Evolutionary conservation across 805 yeast species (phyloP).

Genomic region (Candida berthetii): DNA sequence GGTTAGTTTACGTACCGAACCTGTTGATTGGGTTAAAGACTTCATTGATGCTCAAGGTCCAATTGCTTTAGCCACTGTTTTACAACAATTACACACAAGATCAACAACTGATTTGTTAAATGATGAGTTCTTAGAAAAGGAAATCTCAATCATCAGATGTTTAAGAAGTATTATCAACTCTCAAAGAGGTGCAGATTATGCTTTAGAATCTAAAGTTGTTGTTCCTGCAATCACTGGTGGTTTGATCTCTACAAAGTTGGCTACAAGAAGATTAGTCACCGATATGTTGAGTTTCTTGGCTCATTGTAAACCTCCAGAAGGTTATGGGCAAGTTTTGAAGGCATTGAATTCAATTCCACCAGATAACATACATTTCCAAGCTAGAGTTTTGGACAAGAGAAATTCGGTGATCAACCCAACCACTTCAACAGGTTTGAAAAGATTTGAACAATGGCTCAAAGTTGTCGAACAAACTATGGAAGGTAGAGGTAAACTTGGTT

Average conservation of each 20-base stretch:
- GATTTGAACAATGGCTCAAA: constrained; percentile 68
- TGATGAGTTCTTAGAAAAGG: constrained; percentile 55
- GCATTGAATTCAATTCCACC: constrained; percentile 21
- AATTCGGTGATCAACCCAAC: constrained; percentile 18
- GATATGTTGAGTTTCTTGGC: constrained; percentile 62
- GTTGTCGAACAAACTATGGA: constrained; percentile 62
- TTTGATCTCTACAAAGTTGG: constrained; percentile 63
- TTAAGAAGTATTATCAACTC: constrained; percentile 67
- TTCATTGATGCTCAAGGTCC: constrained; percentile 83
- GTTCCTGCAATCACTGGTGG: constrained; percentile 66
- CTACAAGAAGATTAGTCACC: constrained; percentile 74
- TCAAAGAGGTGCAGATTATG: constrained; percentile 54
- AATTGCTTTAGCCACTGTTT: constrained; percentile 60
- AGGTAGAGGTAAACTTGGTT: constrained; percentile 87
- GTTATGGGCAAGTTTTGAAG: constrained; percentile 51
- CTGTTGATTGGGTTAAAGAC: constrained; percentile 70
- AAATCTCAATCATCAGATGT: constrained; percentile 71
- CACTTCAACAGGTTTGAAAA: constrained; percentile 24
- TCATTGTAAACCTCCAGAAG: constrained; percentile 35
- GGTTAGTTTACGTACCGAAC: constrained; percentile 91
- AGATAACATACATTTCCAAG: constrained; percentile 23
- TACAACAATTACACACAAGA: constrained; percentile 42
- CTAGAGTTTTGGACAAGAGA: constrained; percentile 27
- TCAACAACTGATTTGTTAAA: constrained; percentile 21
- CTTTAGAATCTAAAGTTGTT: constrained; percentile 35